These are phyloP conservation scores for Pueraria montana DNA, from an alignment of 306 rosid species.

Conservation along the genomic window DNA sequence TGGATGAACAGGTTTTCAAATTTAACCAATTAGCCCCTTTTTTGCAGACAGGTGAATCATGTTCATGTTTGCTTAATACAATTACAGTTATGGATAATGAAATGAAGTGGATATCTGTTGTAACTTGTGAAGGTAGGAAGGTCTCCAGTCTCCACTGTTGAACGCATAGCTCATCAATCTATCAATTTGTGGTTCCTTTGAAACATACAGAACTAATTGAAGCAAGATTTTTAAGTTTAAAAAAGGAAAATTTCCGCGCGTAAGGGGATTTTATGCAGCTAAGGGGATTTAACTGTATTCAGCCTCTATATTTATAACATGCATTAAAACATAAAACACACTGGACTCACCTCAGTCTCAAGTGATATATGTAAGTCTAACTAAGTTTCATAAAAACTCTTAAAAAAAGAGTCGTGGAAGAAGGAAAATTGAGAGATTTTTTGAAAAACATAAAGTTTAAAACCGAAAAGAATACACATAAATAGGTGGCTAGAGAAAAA, in stretches of 20 bases:
- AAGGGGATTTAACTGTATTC: not conserved
- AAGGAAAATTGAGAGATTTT: too few relatives aligned
- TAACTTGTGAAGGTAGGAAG: conserved; percentile 3
- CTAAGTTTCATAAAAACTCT: too few relatives aligned
- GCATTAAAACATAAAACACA: not conserved
- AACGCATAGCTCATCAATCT: not conserved
- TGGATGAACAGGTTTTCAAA: conserved; percentile 19
- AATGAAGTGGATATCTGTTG: conserved; percentile 66
- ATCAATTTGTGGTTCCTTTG: not conserved
- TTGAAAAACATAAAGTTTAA: too few relatives aligned
- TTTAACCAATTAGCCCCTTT: not conserved
- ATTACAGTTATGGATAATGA: conserved; percentile 65
- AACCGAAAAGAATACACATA: too few relatives aligned
- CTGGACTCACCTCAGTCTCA: not conserved
- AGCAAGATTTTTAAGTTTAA: not conserved
- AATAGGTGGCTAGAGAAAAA: too few relatives aligned
- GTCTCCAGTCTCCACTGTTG: not conserved
- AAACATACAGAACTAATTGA: not conserved
- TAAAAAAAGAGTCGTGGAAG: too few relatives aligned
- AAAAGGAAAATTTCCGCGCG: not conserved
- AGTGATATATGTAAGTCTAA: not conserved
- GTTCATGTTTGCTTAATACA: conserved; percentile 63
- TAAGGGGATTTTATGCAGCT: not conserved
- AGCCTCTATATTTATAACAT: not conserved
- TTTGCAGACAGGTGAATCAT: conserved; percentile 63